These are phyloP conservation scores for Heritiera littoralis DNA, from an alignment of 345 rosid species.

Conservation along the genomic window DNA sequence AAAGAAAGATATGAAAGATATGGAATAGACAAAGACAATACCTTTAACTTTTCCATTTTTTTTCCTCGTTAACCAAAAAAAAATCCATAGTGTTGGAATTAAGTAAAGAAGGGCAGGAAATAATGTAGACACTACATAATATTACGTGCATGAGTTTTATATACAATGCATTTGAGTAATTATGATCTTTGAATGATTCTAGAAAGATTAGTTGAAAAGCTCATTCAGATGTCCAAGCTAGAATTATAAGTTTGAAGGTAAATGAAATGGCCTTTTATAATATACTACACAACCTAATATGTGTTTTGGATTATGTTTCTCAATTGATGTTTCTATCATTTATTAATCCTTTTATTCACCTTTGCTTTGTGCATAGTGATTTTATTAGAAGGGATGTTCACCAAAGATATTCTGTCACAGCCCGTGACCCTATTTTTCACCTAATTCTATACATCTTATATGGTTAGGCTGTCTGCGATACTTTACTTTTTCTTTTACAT, in stretches of 20 bases:
- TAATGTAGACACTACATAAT: background rate
- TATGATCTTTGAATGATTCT: constrained; percentile 30
- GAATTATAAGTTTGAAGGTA: constrained; percentile 78
- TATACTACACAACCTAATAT: background rate
- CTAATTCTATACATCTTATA: too few species aligned
- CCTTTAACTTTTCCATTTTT: too few species aligned
- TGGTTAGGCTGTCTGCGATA: too few species aligned
- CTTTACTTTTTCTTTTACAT: too few species aligned
- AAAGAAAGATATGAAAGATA: too few species aligned
- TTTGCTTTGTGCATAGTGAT: constrained; percentile 25
- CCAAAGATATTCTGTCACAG: too few species aligned
- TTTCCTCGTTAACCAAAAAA: too few species aligned
- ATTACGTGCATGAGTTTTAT: background rate
- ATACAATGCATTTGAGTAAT: constrained; percentile 6
- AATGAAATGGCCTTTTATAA: background rate
- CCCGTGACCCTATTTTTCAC: too few species aligned
- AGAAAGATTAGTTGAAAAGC: constrained; percentile 76
- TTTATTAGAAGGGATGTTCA: too few species aligned
- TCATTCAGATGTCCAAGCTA: constrained; percentile 68
- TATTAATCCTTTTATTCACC: constrained; percentile 11
- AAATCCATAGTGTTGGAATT: too few species aligned
- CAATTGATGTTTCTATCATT: background rate
- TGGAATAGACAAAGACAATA: too few species aligned
- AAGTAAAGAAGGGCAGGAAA: too few species aligned
- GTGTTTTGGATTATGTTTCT: background rate